A percentile compares a stretch with the other conserved stretches of the same genome.
phyloP scores from a whole-genome alignment of 2,329 filamentous ascomycete genomes.

The Aspergillus sp. region DNA sequence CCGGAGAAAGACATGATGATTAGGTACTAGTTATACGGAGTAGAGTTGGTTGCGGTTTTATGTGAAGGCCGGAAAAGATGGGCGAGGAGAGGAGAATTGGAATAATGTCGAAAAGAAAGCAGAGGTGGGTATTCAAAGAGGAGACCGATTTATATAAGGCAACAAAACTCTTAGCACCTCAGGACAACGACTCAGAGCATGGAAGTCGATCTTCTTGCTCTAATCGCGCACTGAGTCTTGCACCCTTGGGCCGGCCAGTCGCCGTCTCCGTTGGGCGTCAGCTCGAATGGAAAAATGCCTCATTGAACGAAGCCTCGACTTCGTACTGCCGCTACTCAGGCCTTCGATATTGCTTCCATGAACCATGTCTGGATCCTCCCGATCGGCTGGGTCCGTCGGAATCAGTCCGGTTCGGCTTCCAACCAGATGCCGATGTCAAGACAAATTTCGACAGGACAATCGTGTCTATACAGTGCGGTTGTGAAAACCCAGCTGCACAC shows the following conservation, averaged over 20 bases:
- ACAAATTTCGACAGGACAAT: neutral
- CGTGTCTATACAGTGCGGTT: neutral
- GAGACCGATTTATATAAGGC: neutral
- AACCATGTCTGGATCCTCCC: conserved; percentile 1
- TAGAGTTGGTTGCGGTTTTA: neutral
- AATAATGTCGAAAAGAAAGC: neutral
- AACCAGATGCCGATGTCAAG: neutral
- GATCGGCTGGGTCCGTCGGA: conserved; percentile 4
- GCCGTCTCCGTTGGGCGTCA: neutral
- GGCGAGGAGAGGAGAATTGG: neutral
- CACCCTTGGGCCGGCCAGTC: neutral
- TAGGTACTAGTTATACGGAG: neutral
- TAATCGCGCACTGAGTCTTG: neutral
- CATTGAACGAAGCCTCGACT: neutral
- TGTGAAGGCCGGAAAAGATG: neutral
- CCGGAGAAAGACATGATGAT: conserved; percentile 47
- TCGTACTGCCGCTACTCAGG: neutral
- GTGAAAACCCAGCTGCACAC: no score
- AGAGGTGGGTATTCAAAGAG: neutral
- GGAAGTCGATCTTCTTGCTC: no score
- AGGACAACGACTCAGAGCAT: neutral
- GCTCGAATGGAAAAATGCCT: conserved; percentile 4
- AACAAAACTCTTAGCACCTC: neutral
- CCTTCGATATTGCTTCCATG: neutral
- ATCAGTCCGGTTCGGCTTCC: neutral